Evolutionary conservation across 2,329 filamentous ascomycete species (phyloP).

Genomic region (Paraphaeosphaeria sporulosa): DNA sequence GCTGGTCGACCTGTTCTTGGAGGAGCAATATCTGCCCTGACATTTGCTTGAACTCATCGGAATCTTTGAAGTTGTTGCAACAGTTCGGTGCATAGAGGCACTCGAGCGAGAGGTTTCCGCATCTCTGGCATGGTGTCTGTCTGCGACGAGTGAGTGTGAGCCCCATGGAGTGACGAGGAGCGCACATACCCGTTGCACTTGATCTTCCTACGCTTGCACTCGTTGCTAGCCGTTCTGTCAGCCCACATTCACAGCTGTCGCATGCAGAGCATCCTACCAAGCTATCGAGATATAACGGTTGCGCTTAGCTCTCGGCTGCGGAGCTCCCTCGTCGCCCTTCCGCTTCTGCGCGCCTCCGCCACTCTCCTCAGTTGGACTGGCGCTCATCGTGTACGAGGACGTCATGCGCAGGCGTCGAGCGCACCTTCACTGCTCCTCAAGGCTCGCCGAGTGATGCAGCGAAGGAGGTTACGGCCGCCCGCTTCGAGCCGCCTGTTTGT

Average conservation of each 20-base stretch:
- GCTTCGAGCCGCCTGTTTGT: constrained; percentile 13
- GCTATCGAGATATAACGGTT: constrained; percentile 74
- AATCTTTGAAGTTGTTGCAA: constrained; percentile 87
- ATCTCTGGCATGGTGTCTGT: constrained; percentile 69
- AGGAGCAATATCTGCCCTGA: constrained; percentile 74
- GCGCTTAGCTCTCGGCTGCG: constrained; percentile 66
- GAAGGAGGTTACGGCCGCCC: constrained; percentile 8
- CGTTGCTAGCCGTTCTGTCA: constrained; percentile 58
- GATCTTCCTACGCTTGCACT: constrained; percentile 72
- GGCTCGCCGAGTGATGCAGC: constrained; percentile 2
- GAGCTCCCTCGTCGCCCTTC: constrained; percentile 52
- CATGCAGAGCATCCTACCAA: constrained; percentile 58
- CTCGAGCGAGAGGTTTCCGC: constrained; percentile 69
- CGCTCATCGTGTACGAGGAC: constrained; percentile 22
- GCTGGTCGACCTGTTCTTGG: constrained; percentile 82
- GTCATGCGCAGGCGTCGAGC: not conserved
- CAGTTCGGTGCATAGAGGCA: constrained; percentile 73
- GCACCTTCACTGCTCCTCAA: not conserved
- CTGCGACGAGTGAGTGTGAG: constrained; percentile 3
- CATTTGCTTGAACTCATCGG: constrained; percentile 88
- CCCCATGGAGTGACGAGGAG: not conserved
- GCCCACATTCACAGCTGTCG: constrained; percentile 7
- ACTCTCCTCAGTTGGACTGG: constrained; percentile 41
- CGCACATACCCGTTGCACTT: constrained; percentile 65
- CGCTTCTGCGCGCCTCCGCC: constrained; percentile 46